A percentile compares a stretch with the other conserved stretches of the same genome.
These are phyloP conservation scores for Zoysia matrella DNA, from an alignment of 202 grass and related monocot genomes.

Conservation along the genomic window DNA sequence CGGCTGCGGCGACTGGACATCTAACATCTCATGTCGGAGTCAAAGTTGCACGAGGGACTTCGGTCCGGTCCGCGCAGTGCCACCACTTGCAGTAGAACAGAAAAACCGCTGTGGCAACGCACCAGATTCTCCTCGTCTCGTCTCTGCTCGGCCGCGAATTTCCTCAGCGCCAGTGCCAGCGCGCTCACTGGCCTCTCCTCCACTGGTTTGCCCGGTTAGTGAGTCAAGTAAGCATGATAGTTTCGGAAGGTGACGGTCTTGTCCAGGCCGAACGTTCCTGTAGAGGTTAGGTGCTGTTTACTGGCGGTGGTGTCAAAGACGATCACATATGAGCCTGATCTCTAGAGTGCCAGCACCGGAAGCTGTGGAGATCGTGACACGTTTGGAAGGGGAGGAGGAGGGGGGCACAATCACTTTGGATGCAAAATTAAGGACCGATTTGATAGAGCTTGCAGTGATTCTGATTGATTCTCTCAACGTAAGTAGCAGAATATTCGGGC, in stretches of 20 bases:
- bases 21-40: too few species aligned
- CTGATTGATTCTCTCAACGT: too few species aligned
- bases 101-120: too few species aligned
- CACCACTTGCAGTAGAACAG: too few species aligned
- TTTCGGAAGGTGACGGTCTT: conserved; percentile 35
- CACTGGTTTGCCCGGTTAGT: neutral
- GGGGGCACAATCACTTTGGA: too few species aligned
- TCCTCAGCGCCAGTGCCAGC: neutral
- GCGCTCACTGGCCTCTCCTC: neutral
- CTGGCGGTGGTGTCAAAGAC: neutral
- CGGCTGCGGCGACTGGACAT: too few species aligned
- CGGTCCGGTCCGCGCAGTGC: too few species aligned
- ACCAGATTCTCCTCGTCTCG: too few species aligned
- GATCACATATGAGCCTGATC: neutral
- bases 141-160: neutral
- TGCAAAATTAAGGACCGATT: too few species aligned
- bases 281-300: conserved; percentile 2
- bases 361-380: neutral
- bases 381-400: neutral
- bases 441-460: too few species aligned
- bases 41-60: too few species aligned
- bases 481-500: neutral
- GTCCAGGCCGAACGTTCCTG: conserved; percentile 35
- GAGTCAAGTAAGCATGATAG: conserved; percentile 8
- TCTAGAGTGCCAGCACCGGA: neutral